Evolutionary conservation across 139 green algal species (phyloP), one percentile per base, ranked within the genome.

Genomic region (Limnomonas spitsbergensis): DNA sequence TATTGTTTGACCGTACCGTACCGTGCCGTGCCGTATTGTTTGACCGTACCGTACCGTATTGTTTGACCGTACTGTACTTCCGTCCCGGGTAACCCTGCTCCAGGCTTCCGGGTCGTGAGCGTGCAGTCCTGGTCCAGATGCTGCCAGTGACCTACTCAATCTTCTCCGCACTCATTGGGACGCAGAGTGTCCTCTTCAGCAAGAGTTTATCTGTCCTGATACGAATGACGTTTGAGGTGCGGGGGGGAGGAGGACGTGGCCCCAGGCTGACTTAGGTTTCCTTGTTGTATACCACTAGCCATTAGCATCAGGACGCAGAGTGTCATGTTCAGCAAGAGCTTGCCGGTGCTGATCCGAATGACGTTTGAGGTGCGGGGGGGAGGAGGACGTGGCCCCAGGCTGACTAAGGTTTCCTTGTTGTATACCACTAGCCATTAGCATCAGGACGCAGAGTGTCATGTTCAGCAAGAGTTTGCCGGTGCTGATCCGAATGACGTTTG

Each of bases 171-270:
- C 70, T 94, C 54, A 53, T 97, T 4, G 93, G 93, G 67, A 97
- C 93, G 34, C 37, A 97, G 79, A 87, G 69, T 7, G 90, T 97
- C 32, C 80, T 97, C 32, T 97, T 96, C 76, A 87, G 83, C 82
- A 97, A 97, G 78, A 88, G 83, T 1, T 82, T 97, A 66, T 94
- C 90, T 7, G 89, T 91, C 36, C 86, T 97, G 56, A 83, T 97
- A 69, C 86, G 47, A 14, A 61, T 61, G 47, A 61, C 47, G 14
- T 14, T 61, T 14, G 14, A 61, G 47, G 47, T 61, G 20, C 14
- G 47, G 47, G 47, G n/a, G n/a, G n/a, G 61, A 32, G 26, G 24
- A 6, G 6, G 61, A 71, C n/a, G 6, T 20, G 26, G n/a, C 61
- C 61, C 27, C 82, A 97, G 54, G 72, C 76, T 4, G 97, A 94